Conservation (phyloP, 345 rosid species). For the Chamaenerion angustifolium region DNA sequence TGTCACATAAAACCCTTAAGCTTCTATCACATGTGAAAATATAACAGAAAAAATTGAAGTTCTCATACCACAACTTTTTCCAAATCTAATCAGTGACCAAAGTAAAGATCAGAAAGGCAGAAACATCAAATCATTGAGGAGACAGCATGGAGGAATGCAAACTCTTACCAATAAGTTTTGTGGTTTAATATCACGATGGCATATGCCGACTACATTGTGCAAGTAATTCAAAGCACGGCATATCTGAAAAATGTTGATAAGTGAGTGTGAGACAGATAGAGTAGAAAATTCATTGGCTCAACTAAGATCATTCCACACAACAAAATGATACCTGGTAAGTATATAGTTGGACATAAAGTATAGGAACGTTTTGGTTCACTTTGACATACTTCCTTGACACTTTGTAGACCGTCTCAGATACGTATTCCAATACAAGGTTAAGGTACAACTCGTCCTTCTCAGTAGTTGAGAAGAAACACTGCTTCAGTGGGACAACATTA, state of each 20-base stretch:
- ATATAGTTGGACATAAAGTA: constrained; percentile 63
- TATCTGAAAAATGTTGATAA: constrained; percentile 34
- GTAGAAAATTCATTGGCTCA: background rate
- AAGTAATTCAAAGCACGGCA: constrained; percentile 90
- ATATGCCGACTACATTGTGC: constrained; percentile 77
- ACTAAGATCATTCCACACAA: background rate
- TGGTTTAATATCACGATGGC: constrained; percentile 98
- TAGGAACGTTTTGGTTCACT: constrained; percentile 48
- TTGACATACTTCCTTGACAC: constrained; percentile 66
- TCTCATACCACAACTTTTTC: background rate
- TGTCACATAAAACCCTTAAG: too few relatives aligned
- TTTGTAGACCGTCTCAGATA: constrained; percentile 82
- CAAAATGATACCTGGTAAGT: constrained; percentile 45
- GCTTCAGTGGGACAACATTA: constrained; percentile 70
- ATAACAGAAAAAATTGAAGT: background rate
- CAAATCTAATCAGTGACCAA: constrained; percentile 1
- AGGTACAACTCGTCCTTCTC: constrained; percentile 87
- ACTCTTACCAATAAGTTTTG: constrained; percentile 79
- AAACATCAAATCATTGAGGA: background rate
- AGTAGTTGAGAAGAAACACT: constrained; percentile 83
- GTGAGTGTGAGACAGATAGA: background rate
- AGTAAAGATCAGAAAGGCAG: background rate
- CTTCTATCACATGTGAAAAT: too few relatives aligned
- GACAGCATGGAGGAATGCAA: background rate
- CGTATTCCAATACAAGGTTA: constrained; percentile 85